Percentiles rank a stretch among this genome's conserved stretches.
phyloP scores from a whole-genome alignment of 2,329 filamentous ascomycete species.

The Metarhizium guizhouense region DNA sequence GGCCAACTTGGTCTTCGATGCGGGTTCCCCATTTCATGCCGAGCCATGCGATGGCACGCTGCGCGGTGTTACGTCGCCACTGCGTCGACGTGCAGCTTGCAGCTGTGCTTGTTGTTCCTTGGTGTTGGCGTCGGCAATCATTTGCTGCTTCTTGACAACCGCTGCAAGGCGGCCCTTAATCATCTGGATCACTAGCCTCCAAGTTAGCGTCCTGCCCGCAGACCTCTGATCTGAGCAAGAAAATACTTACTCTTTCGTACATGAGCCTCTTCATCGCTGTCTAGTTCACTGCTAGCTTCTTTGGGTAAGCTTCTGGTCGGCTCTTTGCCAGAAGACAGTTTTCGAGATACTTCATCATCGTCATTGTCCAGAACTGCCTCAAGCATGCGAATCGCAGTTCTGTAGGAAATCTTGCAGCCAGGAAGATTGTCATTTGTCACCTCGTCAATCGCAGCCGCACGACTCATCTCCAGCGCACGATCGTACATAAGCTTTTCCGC shows the following conservation, averaged over 20 bases:
- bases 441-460: conserved; percentile 88
- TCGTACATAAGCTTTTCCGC: conserved; percentile 98
- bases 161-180: conserved; percentile 45
- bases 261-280: conserved; percentile 63
- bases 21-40: conserved; percentile 13
- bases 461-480: conserved; percentile 92
- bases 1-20: not conserved
- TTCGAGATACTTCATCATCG: conserved; percentile 39
- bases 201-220: conserved; percentile 13
- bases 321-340: conserved; percentile 29
- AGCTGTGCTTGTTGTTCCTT: conserved; percentile 37
- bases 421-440: conserved; percentile 81
- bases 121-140: conserved; percentile 48
- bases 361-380: conserved; percentile 89
- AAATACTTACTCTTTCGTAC: conserved; percentile 58
- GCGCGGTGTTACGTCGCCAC: conserved; percentile 46
- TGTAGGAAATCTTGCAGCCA: conserved; percentile 86
- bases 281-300: conserved; percentile 36
- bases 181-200: conserved; percentile 49
- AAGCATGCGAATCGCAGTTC: conserved; percentile 87
- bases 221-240: no score
- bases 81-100: conserved; percentile 36
- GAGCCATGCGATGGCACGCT: conserved; percentile 42
- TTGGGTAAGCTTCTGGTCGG: conserved; percentile 27
- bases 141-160: conserved; percentile 51